Conservation (phyloP, 768 basidiomycete genomes). For the Boletus tomentosulus region DNA sequence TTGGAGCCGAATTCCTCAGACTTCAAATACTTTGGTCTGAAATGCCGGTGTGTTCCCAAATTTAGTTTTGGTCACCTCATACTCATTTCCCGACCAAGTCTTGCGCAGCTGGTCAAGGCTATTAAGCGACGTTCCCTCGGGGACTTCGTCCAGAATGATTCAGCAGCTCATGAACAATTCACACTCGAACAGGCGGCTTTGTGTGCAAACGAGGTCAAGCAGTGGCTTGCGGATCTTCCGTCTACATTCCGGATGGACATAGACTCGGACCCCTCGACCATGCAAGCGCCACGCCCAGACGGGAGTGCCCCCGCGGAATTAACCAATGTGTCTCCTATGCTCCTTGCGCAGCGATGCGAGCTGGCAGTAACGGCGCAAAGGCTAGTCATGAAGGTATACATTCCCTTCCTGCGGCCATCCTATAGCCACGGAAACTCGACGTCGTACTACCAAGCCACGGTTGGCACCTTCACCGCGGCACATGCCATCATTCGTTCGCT, state of each 20-base stretch:
- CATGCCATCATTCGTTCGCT: conserved; percentile 57
- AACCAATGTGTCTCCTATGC: conserved; percentile 29
- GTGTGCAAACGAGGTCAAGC: conserved; percentile 53
- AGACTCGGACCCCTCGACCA: conserved; percentile 27
- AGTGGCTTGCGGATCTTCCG: conserved; percentile 53
- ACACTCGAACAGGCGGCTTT: conserved; percentile 60
- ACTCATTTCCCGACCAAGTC: conserved; percentile 33
- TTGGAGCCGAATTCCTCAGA: conserved; percentile 31
- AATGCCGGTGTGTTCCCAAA: conserved; percentile 49
- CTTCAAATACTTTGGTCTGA: conserved; percentile 49
- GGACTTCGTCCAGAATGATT: conserved; percentile 34
- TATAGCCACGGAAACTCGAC: conserved; percentile 20
- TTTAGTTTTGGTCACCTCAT: not conserved
- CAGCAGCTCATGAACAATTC: conserved; percentile 29
- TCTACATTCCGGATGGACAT: conserved; percentile 42
- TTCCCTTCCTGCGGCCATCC: conserved; percentile 57
- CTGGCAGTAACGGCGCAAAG: conserved; percentile 57
- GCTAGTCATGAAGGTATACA: conserved; percentile 58
- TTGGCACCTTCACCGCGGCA: conserved; percentile 61
- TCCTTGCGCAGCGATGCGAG: conserved; percentile 54
- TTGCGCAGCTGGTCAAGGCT: conserved; percentile 59
- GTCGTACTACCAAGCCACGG: conserved; percentile 49
- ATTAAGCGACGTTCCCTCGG: conserved; percentile 50
- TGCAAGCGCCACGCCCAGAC: conserved; percentile 11
- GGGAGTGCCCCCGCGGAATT: conserved; percentile 9